Evolutionary conservation across 371 early-diverging fungal genomes (phyloP).

Genomic region (Mucor saturninus): DNA sequence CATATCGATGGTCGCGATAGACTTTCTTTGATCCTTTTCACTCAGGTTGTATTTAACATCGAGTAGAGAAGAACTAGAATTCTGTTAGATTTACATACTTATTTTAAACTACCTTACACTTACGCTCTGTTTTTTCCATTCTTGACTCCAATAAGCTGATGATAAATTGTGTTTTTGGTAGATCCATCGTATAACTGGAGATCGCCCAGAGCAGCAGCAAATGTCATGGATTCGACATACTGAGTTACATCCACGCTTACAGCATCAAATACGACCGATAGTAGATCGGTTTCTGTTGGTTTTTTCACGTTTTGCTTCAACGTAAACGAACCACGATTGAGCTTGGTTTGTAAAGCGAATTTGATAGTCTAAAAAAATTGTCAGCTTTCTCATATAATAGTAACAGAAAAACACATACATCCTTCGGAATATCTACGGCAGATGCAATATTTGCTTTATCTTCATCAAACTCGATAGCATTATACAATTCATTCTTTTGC

Average conservation of each 20-base stretch:
- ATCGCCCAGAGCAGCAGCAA: slow-evolving; percentile 46
- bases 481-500: slow-evolving; percentile 74
- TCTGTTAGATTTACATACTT: too few relatives aligned
- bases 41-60: slow-evolving; percentile 12
- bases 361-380: slow-evolving; percentile 52
- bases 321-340: slow-evolving; percentile 76
- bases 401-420: slow-evolving; percentile 47
- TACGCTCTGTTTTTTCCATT: slow-evolving; percentile 29
- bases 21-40: slow-evolving; percentile 17
- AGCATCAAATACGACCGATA: slow-evolving; percentile 73
- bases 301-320: slow-evolving; percentile 41
- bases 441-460: slow-evolving; percentile 50
- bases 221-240: slow-evolving; percentile 42
- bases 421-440: slow-evolving; percentile 76
- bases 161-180: slow-evolving; percentile 45
- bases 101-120: neutral
- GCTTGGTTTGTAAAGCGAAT: slow-evolving; percentile 60
- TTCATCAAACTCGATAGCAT: slow-evolving; percentile 85
- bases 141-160: slow-evolving; percentile 50
- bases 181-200: slow-evolving; percentile 47
- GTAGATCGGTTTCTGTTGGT: slow-evolving; percentile 42
- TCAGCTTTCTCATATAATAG: neutral
- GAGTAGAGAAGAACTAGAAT: slow-evolving; percentile 15
- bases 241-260: slow-evolving; percentile 47
- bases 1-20: slow-evolving; percentile 1